These are phyloP conservation scores for Coelastrella sp. DNA, from an alignment of 139 green algal genomes.

Conservation along the genomic window DNA sequence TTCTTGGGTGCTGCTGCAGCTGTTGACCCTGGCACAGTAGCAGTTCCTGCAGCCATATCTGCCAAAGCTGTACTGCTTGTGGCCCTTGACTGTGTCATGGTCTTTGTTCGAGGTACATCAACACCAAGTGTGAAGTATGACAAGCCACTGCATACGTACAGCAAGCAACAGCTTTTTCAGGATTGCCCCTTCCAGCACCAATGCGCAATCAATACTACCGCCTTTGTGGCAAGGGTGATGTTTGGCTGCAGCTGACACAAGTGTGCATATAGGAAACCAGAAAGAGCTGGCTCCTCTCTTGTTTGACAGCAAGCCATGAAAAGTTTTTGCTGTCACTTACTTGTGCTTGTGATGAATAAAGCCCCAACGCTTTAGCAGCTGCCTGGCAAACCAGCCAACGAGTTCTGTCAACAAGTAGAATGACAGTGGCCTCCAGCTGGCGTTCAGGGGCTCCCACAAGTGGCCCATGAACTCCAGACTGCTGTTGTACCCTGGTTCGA, in stretches of 20 bases:
- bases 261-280: neutral
- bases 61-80: conserved; percentile 15
- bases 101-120: neutral
- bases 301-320: too few relatives aligned
- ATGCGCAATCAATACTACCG: too few relatives aligned
- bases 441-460: conserved; percentile 65
- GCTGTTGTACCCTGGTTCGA: conserved; percentile 52
- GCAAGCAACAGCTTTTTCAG: neutral
- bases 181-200: too few relatives aligned
- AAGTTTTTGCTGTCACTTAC: neutral
- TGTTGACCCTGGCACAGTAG: neutral
- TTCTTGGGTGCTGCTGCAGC: neutral
- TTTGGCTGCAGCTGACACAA: too few relatives aligned
- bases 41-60: conserved; percentile 31
- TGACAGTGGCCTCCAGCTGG: conserved; percentile 42
- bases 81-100: neutral
- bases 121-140: conserved; percentile 42
- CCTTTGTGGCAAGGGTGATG: too few relatives aligned
- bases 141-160: conserved; percentile 26
- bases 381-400: conserved; percentile 33
- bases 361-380: conserved; percentile 44
- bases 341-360: conserved; percentile 41
- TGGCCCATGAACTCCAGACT: conserved; percentile 64
- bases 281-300: neutral
- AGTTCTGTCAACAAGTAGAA: conserved; percentile 53